These are phyloP conservation scores for Herpotrichia juniperi DNA, from an alignment of 2,329 filamentous ascomycete genomes.

Conservation along the genomic window DNA sequence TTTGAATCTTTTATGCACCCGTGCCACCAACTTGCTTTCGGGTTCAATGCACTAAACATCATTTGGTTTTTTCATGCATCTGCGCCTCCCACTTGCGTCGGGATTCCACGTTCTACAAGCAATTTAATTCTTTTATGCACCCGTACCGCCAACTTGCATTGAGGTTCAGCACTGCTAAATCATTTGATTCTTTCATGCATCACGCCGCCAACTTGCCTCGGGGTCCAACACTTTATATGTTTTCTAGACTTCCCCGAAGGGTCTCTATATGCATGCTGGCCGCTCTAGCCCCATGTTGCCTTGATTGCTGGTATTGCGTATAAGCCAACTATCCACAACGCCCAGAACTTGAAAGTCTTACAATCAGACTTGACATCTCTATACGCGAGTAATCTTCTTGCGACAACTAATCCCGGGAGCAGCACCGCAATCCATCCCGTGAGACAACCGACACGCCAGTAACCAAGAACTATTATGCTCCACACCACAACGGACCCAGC, in stretches of 20 bases:
- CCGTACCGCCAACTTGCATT: background rate
- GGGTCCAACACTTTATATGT: background rate
- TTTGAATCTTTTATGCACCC: too few species aligned
- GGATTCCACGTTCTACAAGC: too few species aligned
- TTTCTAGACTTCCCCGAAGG: background rate
- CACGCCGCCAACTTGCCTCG: background rate
- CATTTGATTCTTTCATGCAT: background rate
- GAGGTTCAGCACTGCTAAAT: background rate
- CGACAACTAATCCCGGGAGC: background rate
- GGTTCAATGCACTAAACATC: background rate
- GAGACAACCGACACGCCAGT: background rate
- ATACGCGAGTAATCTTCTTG: background rate
- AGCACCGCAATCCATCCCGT: background rate
- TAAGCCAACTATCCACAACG: background rate
- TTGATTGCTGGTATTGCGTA: background rate
- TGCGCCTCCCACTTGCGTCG: too few species aligned
- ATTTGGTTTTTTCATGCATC: background rate
- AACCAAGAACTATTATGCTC: background rate
- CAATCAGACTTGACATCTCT: background rate
- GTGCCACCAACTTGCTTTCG: background rate
- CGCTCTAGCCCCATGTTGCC: background rate
- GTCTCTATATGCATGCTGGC: too few species aligned
- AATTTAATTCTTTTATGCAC: too few species aligned
- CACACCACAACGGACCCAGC: background rate
- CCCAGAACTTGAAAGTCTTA: background rate